Evolutionary conservation across 169 alveolate genomes (phyloP).

Genomic region (Cystoisospora suis): DNA sequence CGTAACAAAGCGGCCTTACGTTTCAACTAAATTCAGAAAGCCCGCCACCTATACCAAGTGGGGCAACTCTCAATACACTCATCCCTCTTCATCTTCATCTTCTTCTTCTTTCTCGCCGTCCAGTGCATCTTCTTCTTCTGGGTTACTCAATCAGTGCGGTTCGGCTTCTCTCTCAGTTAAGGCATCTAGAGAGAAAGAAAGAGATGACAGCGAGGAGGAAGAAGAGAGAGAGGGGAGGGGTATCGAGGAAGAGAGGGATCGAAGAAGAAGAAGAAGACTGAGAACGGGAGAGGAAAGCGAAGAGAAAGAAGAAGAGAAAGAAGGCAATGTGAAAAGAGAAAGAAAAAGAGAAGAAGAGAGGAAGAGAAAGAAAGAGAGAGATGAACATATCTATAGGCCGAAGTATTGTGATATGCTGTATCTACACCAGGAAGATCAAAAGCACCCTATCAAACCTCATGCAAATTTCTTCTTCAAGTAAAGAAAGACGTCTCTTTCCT

Average conservation of each 20-base stretch:
- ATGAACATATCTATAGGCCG: not conserved
- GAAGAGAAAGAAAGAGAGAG: not conserved
- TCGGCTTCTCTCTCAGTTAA: too few relatives aligned
- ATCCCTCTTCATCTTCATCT: not conserved
- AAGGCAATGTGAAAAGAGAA: not conserved
- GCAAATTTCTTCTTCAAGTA: slow-evolving; percentile 18
- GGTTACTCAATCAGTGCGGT: too few relatives aligned
- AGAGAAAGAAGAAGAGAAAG: not conserved
- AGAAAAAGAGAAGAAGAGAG: not conserved
- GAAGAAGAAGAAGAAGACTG: not conserved
- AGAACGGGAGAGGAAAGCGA: not conserved
- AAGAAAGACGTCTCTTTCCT: not conserved
- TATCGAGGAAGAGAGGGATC: not conserved
- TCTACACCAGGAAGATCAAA: slow-evolving; percentile 1
- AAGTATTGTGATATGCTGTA: slow-evolving; percentile 24
- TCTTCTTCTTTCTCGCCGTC: not conserved
- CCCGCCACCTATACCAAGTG: slow-evolving; percentile 42
- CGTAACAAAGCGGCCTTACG: slow-evolving; percentile 22
- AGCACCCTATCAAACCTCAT: not conserved
- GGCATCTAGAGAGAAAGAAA: too few relatives aligned
- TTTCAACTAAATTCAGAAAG: slow-evolving; percentile 21
- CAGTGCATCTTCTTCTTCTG: too few relatives aligned
- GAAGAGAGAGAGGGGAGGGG: not conserved
- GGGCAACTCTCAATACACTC: slow-evolving; percentile 46
- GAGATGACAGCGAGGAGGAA: not conserved